Conservation (phyloP, 78 protist species). For the Dictyostelium brefeldianum region DNA sequence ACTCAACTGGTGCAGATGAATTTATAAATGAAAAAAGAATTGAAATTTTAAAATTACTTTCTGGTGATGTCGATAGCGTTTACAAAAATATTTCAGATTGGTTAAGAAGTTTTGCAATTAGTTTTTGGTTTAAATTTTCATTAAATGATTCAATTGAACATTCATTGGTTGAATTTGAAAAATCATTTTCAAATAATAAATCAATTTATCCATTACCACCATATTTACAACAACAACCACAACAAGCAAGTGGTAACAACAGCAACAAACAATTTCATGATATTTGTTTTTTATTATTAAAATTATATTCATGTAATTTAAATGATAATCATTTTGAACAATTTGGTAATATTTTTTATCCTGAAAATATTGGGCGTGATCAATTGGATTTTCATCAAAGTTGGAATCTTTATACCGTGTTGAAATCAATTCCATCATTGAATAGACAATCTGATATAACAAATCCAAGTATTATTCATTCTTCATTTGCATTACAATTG, state of each 20-base stretch:
- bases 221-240: background rate
- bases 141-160: background rate
- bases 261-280: background rate
- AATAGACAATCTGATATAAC: slow-evolving; percentile 37
- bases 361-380: slow-evolving; percentile 47
- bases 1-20: slow-evolving; percentile 26
- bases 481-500: slow-evolving; percentile 71
- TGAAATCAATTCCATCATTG: slow-evolving; percentile 36
- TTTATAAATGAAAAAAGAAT: slow-evolving; percentile 31
- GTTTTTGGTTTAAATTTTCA: slow-evolving; percentile 64
- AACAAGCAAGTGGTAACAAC: background rate
- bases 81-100: slow-evolving; percentile 64
- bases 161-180: slow-evolving; percentile 9
- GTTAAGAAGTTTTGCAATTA: slow-evolving; percentile 64
- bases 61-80: slow-evolving; percentile 64
- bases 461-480: slow-evolving; percentile 43
- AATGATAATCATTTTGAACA: background rate
- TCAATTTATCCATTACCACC: slow-evolving; percentile 62
- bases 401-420: slow-evolving; percentile 50
- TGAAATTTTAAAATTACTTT: slow-evolving; percentile 35
- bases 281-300: slow-evolving; percentile 51
- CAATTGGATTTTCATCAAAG: slow-evolving; percentile 40
- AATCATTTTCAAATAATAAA: background rate
- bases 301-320: background rate
- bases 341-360: slow-evolving; percentile 41